phyloP scores from a whole-genome alignment of 306 rosid species.

The Herpetospermum pedunculosum region DNA sequence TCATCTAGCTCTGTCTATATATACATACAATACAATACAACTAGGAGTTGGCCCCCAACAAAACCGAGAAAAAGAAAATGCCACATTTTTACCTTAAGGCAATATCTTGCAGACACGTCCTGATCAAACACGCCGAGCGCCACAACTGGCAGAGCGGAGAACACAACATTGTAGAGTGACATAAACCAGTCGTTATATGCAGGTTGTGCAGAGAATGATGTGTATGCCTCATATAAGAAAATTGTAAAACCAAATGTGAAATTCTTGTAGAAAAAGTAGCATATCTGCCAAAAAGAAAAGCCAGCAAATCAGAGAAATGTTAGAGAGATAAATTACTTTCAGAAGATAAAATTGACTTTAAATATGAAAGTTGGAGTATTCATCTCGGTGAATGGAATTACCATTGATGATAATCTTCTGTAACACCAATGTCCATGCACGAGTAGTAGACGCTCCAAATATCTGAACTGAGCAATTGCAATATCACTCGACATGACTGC shows the following conservation, averaged over 20 bases:
- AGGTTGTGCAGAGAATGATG: slow-evolving; percentile 78
- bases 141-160: slow-evolving; percentile 83
- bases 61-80: not conserved
- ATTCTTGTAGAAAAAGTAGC: slow-evolving; percentile 95
- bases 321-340: not conserved
- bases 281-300: slow-evolving; percentile 54
- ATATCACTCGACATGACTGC: slow-evolving; percentile 99
- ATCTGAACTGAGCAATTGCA: slow-evolving; percentile 91
- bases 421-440: slow-evolving; percentile 99
- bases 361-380: not conserved
- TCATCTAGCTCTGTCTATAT: not conserved
- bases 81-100: slow-evolving; percentile 31
- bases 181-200: slow-evolving; percentile 94
- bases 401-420: slow-evolving; percentile 89
- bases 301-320: slow-evolving; percentile 10
- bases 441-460: slow-evolving; percentile 86
- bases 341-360: not conserved
- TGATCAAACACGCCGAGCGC: slow-evolving; percentile 91
- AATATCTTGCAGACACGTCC: slow-evolving; percentile 84
- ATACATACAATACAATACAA: not conserved
- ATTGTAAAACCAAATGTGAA: slow-evolving; percentile 77
- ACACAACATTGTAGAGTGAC: slow-evolving; percentile 72
- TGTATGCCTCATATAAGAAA: slow-evolving; percentile 73
- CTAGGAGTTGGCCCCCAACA: not conserved
- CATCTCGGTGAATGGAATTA: slow-evolving; percentile 19